Percentiles rank a stretch among this genome's conserved stretches.
Conservation (phyloP, 148 eudicot genomes). For the Chenopodium suecicum region DNA sequence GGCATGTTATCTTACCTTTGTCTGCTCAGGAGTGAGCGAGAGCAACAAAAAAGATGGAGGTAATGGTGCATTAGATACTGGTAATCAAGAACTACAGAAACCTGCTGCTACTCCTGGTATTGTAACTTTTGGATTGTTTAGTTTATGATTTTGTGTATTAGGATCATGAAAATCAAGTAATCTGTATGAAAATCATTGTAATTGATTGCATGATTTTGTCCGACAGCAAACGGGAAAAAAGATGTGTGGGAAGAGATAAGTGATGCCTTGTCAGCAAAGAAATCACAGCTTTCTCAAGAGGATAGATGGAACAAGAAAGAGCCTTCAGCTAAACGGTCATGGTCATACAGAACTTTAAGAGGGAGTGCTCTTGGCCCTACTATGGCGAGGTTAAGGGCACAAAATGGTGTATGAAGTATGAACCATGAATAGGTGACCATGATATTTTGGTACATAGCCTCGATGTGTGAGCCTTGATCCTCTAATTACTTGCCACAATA, state of each 20-base stretch:
- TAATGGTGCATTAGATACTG: slow-evolving; percentile 24
- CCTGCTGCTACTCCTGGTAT: slow-evolving; percentile 39
- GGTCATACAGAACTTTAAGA: slow-evolving; percentile 67
- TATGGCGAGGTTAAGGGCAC: slow-evolving; percentile 65
- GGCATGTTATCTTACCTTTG: background rate
- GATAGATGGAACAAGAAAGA: slow-evolving; percentile 50
- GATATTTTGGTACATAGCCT: slow-evolving; percentile 12
- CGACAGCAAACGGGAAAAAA: slow-evolving; percentile 35
- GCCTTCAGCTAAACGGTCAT: slow-evolving; percentile 37
- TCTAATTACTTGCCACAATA: background rate
- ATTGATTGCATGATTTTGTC: background rate
- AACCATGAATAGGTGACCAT: background rate
- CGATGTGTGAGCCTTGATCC: background rate
- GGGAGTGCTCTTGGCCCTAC: slow-evolving; percentile 68
- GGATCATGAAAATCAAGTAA: background rate
- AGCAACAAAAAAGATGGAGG: slow-evolving; percentile 9
- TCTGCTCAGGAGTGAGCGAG: slow-evolving; percentile 14
- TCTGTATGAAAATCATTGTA: background rate
- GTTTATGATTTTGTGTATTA: background rate
- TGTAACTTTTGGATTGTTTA: background rate
- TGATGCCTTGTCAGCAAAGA: slow-evolving; percentile 56
- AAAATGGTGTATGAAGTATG: slow-evolving; percentile 33
- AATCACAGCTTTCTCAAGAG: slow-evolving; percentile 49
- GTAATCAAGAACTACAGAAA: slow-evolving; percentile 24
- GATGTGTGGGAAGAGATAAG: slow-evolving; percentile 70